Evolutionary conservation across 2,329 filamentous ascomycete genomes (phyloP).

Genomic region (Pyrenophora seminiperda): DNA sequence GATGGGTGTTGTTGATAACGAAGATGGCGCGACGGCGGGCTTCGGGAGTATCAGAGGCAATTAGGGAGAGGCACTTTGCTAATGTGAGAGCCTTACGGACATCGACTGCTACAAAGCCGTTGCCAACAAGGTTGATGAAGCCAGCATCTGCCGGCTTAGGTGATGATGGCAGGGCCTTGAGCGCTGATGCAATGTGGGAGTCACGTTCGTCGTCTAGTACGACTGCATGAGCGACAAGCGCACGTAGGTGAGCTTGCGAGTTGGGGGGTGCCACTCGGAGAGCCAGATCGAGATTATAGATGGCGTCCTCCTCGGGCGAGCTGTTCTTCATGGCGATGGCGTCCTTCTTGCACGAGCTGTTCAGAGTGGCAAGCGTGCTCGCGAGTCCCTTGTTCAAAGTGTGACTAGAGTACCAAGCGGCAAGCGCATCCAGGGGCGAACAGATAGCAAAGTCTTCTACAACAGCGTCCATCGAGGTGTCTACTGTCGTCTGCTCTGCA

Average conservation of each 20-base stretch:
- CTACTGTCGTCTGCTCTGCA: slow-evolving; percentile 66
- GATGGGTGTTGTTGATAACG: slow-evolving; percentile 49
- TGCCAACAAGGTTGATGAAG: slow-evolving; percentile 56
- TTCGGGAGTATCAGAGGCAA: slow-evolving; percentile 45
- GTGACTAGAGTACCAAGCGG: slow-evolving; percentile 86
- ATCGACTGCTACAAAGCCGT: slow-evolving; percentile 62
- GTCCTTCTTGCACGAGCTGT: slow-evolving; percentile 49
- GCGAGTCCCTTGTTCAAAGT: slow-evolving; percentile 72
- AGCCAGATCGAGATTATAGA: slow-evolving; percentile 68
- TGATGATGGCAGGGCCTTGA: slow-evolving; percentile 56
- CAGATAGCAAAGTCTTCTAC: slow-evolving; percentile 84
- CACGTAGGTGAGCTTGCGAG: slow-evolving; percentile 69
- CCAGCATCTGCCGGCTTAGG: slow-evolving; percentile 43
- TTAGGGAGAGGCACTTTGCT: slow-evolving; percentile 62
- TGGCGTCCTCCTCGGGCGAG: slow-evolving; percentile 51
- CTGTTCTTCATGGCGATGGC: slow-evolving; percentile 60
- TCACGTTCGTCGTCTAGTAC: slow-evolving; percentile 60
- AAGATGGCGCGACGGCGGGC: slow-evolving; percentile 48
- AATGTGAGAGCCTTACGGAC: slow-evolving; percentile 63
- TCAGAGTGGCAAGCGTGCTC: slow-evolving; percentile 63
- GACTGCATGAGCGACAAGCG: slow-evolving; percentile 64
- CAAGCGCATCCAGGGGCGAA: slow-evolving; percentile 85
- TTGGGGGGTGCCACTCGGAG: slow-evolving; percentile 76
- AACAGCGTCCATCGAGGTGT: slow-evolving; percentile 79
- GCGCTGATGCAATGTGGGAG: slow-evolving; percentile 57